These are phyloP conservation scores for Penicillium sp. DNA, from an alignment of 2,329 filamentous ascomycete species.

Conservation along the genomic window DNA sequence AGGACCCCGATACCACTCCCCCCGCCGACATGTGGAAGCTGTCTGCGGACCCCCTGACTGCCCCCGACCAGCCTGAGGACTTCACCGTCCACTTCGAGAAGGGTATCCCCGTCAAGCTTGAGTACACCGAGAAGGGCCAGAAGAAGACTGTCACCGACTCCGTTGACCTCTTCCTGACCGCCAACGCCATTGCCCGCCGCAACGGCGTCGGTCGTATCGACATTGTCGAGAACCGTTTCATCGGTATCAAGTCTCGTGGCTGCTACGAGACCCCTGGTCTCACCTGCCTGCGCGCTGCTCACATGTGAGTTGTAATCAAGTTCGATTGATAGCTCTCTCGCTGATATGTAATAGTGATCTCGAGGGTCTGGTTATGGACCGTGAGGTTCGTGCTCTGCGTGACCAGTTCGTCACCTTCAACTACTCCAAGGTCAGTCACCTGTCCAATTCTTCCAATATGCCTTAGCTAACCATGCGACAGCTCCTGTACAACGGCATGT, in stretches of 20 bases:
- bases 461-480: slow-evolving; percentile 10
- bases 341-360: slow-evolving; percentile 28
- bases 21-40: slow-evolving; percentile 78
- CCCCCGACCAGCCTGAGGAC: slow-evolving; percentile 71
- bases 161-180: slow-evolving; percentile 71
- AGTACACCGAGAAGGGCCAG: slow-evolving; percentile 54
- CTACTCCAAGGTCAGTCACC: slow-evolving; percentile 56
- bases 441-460: not conserved
- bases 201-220: slow-evolving; percentile 81
- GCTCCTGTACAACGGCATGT: slow-evolving; percentile 40
- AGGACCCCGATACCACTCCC: slow-evolving; percentile 63
- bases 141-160: slow-evolving; percentile 67
- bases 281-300: slow-evolving; percentile 38
- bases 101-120: slow-evolving; percentile 73
- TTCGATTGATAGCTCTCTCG: slow-evolving; percentile 1
- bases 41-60: slow-evolving; percentile 69
- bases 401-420: slow-evolving; percentile 72
- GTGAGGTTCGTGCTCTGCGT: slow-evolving; percentile 69
- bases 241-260: slow-evolving; percentile 78
- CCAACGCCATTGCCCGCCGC: slow-evolving; percentile 71
- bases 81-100: slow-evolving; percentile 74
- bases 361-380: slow-evolving; percentile 67
- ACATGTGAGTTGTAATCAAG: slow-evolving; percentile 56
- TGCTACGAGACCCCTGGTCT: slow-evolving; percentile 68
- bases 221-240: slow-evolving; percentile 81